A percentile compares a stretch with the other conserved stretches of the same genome.
phyloP scores from a whole-genome alignment of 2,329 filamentous ascomycete genomes.

The Aspergillus ochraceus region DNA sequence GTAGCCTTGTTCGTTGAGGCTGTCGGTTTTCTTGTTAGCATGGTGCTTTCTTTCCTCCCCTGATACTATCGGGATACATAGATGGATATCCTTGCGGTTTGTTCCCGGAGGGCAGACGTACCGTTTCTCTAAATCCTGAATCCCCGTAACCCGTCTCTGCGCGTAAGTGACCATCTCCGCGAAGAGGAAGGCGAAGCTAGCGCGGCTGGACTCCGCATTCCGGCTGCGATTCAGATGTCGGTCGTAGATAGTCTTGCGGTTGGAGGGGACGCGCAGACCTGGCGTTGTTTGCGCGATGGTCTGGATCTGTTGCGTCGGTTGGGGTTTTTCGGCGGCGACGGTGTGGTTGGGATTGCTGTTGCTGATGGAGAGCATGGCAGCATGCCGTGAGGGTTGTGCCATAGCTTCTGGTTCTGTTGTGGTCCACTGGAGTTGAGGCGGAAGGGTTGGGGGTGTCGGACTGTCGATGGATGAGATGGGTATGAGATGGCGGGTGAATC shows the following conservation, averaged over 20 bases:
- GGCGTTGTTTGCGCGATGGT: conserved; percentile 47
- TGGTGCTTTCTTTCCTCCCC: no score
- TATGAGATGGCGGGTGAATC: not conserved
- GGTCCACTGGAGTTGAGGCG: conserved; percentile 1
- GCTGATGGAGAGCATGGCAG: conserved; percentile 34
- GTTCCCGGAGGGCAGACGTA: conserved; percentile 41
- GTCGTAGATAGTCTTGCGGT: conserved; percentile 97
- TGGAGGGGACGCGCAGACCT: conserved; percentile 81
- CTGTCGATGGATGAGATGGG: not conserved
- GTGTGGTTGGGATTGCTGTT: conserved; percentile 25
- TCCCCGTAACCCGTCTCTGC: conserved; percentile 83
- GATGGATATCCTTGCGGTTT: not conserved
- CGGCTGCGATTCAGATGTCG: conserved; percentile 87
- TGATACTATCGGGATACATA: no score
- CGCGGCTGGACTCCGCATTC: conserved; percentile 83
- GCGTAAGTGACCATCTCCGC: conserved; percentile 96
- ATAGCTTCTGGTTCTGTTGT: conserved; percentile 15
- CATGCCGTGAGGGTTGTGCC: conserved; percentile 32
- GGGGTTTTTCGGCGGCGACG: conserved; percentile 22
- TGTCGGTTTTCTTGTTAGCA: conserved; percentile 35
- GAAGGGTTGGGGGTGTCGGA: not conserved
- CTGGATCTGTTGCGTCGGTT: conserved; percentile 46
- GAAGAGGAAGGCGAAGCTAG: conserved; percentile 95
- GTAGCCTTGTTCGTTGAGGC: conserved; percentile 88
- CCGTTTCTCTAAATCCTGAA: conserved; percentile 91